These are phyloP conservation scores for Glaciozyma antarctica DNA, from an alignment of 768 basidiomycete species.

Conservation along the genomic window DNA sequence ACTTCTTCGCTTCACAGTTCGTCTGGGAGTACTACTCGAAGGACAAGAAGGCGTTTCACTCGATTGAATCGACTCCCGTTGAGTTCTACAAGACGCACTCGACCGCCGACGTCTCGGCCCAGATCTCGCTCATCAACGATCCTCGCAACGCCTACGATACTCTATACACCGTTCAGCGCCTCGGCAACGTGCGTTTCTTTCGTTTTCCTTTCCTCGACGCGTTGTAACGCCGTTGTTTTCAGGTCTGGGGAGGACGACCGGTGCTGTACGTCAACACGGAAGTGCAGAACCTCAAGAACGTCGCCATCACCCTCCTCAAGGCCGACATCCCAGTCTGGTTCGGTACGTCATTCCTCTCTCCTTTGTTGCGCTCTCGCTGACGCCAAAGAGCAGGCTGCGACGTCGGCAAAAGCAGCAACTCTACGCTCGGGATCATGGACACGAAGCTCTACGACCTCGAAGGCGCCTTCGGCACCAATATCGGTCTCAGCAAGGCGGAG, in stretches of 20 bases:
- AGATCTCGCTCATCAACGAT: slow-evolving; percentile 85
- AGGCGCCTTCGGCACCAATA: slow-evolving; percentile 36
- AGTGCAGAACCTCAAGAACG: slow-evolving; percentile 54
- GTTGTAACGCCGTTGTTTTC: too few species aligned
- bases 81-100: slow-evolving; percentile 60
- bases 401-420: slow-evolving; percentile 75
- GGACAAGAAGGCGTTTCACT: slow-evolving; percentile 47
- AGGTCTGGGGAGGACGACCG: slow-evolving; percentile 68
- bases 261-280: slow-evolving; percentile 52
- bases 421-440: slow-evolving; percentile 72
- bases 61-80: slow-evolving; percentile 65
- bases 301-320: slow-evolving; percentile 52
- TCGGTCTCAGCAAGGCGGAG: slow-evolving; percentile 75
- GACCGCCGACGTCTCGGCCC: slow-evolving; percentile 46
- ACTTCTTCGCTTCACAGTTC: slow-evolving; percentile 45
- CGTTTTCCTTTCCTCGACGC: too few species aligned
- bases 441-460: slow-evolving; percentile 41
- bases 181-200: slow-evolving; percentile 54
- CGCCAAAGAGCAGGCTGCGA: slow-evolving; percentile 55
- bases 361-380: background rate
- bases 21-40: slow-evolving; percentile 82
- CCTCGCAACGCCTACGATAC: slow-evolving; percentile 70
- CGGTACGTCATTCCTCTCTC: background rate
- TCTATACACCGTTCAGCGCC: slow-evolving; percentile 81
- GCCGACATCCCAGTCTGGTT: slow-evolving; percentile 39